These are phyloP conservation scores for Agarophyton chilense DNA, from an alignment of 23 red algal species.

Conservation along the genomic window DNA sequence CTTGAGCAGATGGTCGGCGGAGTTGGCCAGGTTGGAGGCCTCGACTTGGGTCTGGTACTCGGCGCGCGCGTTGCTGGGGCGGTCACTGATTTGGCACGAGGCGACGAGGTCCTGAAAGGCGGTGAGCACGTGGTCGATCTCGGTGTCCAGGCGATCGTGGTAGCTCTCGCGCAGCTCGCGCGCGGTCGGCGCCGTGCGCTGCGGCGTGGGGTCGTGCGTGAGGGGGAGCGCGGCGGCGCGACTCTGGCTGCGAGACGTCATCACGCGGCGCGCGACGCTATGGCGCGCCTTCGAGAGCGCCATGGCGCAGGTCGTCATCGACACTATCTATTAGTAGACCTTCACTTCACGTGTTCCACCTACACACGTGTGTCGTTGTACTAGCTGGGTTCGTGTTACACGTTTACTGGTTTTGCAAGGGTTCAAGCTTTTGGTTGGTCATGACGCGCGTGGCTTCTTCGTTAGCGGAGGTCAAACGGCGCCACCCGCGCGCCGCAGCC, in stretches of 20 bases:
- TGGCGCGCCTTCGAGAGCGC: background rate
- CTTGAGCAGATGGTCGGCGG: conserved; percentile 55
- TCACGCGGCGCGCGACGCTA: background rate
- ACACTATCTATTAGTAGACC: no score
- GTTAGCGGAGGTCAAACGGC: no score
- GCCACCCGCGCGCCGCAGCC: no score
- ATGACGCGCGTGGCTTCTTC: no score
- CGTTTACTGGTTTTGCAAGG: no score
- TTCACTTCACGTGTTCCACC: no score
- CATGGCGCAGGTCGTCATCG: background rate
- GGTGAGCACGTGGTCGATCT: conserved; percentile 40
- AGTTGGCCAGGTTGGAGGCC: conserved; percentile 27
- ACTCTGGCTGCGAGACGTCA: conserved; percentile 1
- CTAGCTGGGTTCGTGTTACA: no score
- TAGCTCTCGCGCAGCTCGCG: conserved; percentile 55
- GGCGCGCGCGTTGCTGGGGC: conserved; percentile 26
- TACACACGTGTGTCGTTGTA: no score
- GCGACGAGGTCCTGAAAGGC: conserved; percentile 38
- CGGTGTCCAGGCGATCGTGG: conserved; percentile 50
- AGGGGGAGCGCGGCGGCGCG: background rate
- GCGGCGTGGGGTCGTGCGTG: background rate
- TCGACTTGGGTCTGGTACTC: conserved; percentile 66
- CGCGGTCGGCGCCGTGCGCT: conserved; percentile 20
- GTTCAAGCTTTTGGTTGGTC: no score
- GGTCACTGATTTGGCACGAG: conserved; percentile 46